Base-by-base conservation (phyloP, 331 rosid species). In the Acacia concinna region DNA sequence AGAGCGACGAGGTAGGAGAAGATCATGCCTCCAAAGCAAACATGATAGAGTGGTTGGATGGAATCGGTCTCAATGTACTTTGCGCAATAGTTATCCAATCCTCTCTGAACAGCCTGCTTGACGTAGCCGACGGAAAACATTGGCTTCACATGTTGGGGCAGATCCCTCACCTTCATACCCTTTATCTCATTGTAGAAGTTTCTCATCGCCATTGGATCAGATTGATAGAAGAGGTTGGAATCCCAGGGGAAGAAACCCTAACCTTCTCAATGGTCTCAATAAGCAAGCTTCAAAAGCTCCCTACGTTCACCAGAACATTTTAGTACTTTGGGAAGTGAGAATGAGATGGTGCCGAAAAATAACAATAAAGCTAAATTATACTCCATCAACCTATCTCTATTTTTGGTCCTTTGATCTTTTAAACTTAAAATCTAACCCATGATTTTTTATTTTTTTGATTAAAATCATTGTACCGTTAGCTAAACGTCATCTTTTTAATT, bases 31-130 rank as follows among this genome's bases (percentile, higher is more conserved):
- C 98, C 97, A 17, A 77, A 88, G 90, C 93, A 88, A 65, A 96
- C 85, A 80, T 96, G 99, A 74, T 17, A 76, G 34, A 93, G 79
- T 2, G 92, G 93, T 0, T 85, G 91, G 13, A 78, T 20, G 12
- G 99, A 93, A 75, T 67, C 51, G 14, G 98, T 91, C 62, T 91
- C 85, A 71, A 96, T 96, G 88, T 93, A 96, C 87, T 93, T 96
- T 23, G 82, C 94, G 52, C 78, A 14, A 84, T 93, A 96, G 76
- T 89, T 93, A 78, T 93, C 99, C 64, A 93, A 68, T 10, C 94
- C 87, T 66, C 84, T 79, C 84, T 79, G 31, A 30, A 89, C 65
- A 2, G 90, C 6, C 49, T 71, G 84, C 94, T 93, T 93, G 11
- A 79, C 59, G 84, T 47, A 81, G 20, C 57, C 85, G 27, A 90